A percentile compares a stretch with the other conserved stretches of the same genome.
Evolutionary conservation across 441 rosid species (phyloP).

Genomic region (Gossypium armourianum): DNA sequence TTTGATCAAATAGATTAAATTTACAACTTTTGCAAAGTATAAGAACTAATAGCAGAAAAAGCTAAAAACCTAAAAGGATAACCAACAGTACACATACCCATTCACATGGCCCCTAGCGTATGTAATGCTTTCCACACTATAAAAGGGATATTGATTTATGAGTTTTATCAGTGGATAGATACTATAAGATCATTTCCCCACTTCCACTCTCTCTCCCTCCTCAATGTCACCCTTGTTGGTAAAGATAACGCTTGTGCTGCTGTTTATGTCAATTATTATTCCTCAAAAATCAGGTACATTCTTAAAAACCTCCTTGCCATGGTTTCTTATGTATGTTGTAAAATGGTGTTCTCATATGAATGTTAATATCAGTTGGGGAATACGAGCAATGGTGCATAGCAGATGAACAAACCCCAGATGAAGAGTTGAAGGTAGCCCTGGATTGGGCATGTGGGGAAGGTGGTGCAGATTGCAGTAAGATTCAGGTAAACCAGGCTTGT

Average conservation of each 20-base stretch:
- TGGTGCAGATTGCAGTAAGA: constrained; percentile 47
- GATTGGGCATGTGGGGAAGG: constrained; percentile 52
- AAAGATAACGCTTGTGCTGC: constrained; percentile 31
- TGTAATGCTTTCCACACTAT: background rate
- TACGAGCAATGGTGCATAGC: constrained; percentile 65
- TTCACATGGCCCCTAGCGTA: background rate
- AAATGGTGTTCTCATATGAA: too few species aligned
- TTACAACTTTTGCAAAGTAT: background rate
- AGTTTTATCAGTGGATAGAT: background rate
- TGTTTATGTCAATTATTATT: constrained; percentile 22
- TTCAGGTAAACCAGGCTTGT: constrained; percentile 45
- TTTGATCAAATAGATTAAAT: too few species aligned
- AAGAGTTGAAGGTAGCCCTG: constrained; percentile 44
- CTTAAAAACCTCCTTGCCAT: background rate
- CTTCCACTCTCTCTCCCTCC: constrained; percentile 17
- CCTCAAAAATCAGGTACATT: constrained; percentile 29
- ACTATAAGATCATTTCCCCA: constrained; percentile 1
- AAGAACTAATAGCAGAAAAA: too few species aligned
- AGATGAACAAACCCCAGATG: constrained; percentile 59
- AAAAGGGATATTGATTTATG: background rate
- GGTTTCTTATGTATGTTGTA: background rate
- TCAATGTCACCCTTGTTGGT: constrained; percentile 31
- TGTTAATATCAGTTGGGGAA: constrained; percentile 29
- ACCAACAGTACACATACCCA: background rate
- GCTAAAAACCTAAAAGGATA: background rate